A percentile compares a stretch with the other conserved stretches of the same genome.
phyloP scores from a whole-genome alignment of 768 basidiomycete species.

The Suillus subluteus region DNA sequence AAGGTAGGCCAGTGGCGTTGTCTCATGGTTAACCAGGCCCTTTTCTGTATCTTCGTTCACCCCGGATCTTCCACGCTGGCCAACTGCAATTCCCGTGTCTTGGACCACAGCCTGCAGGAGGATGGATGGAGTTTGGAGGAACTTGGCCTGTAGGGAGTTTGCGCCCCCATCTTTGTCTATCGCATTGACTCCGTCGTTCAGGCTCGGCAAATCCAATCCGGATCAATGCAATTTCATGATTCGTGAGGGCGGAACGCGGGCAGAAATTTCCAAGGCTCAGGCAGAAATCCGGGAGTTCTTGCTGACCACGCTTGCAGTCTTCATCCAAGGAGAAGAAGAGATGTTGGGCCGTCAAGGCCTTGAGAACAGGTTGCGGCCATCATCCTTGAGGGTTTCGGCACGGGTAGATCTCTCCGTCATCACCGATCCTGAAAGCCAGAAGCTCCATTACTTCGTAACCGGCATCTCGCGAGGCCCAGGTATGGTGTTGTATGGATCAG shows the following conservation, averaged over 20 bases:
- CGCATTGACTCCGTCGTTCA: not conserved
- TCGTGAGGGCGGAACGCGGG: not conserved
- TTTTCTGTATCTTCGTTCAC: not conserved
- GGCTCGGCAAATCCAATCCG: not conserved
- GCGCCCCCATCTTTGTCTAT: not conserved
- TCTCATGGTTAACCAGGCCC: not conserved
- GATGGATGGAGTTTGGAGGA: not conserved
- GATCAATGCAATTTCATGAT: constrained; percentile 1
- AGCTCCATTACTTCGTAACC: not conserved
- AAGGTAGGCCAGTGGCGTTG: not conserved
- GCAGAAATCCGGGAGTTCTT: not conserved
- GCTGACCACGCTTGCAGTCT: not conserved
- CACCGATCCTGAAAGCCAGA: not conserved
- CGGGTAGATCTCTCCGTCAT: not conserved
- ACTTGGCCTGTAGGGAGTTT: too few relatives aligned
- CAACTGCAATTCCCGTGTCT: not conserved
- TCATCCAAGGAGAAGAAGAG: not conserved
- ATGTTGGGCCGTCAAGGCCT: fast-evolving
- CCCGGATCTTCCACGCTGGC: not conserved
- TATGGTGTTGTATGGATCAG: not conserved
- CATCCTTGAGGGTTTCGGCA: not conserved
- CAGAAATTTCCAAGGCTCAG: not conserved
- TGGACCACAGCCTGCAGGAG: not conserved
- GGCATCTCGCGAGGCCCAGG: not conserved
- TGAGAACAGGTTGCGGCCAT: not conserved